These are phyloP conservation scores for Cicer pinnatifidum DNA, from an alignment of 306 rosid genomes.

Conservation along the genomic window DNA sequence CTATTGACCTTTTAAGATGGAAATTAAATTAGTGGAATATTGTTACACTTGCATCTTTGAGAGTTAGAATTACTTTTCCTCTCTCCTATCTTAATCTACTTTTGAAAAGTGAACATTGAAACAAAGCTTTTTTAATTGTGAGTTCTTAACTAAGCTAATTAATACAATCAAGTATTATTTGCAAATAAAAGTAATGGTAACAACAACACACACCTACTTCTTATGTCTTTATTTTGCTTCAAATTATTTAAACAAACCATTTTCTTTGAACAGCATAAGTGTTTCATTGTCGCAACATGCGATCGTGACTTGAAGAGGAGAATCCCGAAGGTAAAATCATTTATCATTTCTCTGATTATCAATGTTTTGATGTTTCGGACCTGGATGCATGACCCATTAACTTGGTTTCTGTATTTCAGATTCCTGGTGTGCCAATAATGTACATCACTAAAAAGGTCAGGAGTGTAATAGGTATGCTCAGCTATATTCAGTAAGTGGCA, in stretches of 20 bases:
- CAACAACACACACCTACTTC: slow-evolving; percentile 1
- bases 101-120: no score
- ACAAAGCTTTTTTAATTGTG: neutral
- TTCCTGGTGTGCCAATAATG: slow-evolving; percentile 98
- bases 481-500: no score
- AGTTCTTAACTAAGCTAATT: slow-evolving; percentile 8
- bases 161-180: slow-evolving; percentile 6
- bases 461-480: no score
- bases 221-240: slow-evolving; percentile 16
- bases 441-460: slow-evolving; percentile 58
- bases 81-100: no score
- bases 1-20: no score
- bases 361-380: slow-evolving; percentile 12
- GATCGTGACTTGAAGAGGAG: slow-evolving; percentile 94
- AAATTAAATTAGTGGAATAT: no score
- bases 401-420: slow-evolving; percentile 54
- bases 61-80: no score
- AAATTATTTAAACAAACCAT: slow-evolving; percentile 25
- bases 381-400: slow-evolving; percentile 2
- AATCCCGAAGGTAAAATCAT: slow-evolving; percentile 75
- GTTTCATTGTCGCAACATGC: slow-evolving; percentile 90
- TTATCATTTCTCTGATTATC: neutral
- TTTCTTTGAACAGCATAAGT: slow-evolving; percentile 70
- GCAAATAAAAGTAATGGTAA: neutral
- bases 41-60: no score